A percentile compares a stretch with the other conserved stretches of the same genome.
phyloP scores from a whole-genome alignment of 2,329 filamentous ascomycete genomes.

The Aspergillus pseudonomiae region DNA sequence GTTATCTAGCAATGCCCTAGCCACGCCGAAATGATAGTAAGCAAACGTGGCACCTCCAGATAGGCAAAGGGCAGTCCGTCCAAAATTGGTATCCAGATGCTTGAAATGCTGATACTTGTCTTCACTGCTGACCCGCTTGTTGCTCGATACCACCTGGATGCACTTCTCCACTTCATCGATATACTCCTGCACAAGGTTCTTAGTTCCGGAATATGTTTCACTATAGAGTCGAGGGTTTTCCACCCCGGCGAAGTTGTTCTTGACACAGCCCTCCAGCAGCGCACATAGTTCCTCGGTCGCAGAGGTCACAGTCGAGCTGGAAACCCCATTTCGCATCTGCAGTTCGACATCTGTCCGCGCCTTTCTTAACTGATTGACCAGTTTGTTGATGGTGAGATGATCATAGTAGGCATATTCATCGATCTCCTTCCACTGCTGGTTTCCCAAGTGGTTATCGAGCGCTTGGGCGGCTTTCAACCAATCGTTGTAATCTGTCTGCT shows the following conservation, averaged over 20 bases:
- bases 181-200: constrained; percentile 87
- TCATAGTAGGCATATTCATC: constrained; percentile 80
- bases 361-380: constrained; percentile 71
- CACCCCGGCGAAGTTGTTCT: constrained; percentile 95
- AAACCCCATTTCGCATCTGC: constrained; percentile 32
- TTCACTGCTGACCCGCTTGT: constrained; percentile 67
- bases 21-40: constrained; percentile 94
- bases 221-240: constrained; percentile 95
- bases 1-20: constrained; percentile 85
- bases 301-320: constrained; percentile 40
- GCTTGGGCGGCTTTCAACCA: constrained; percentile 81
- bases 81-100: constrained; percentile 85
- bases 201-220: constrained; percentile 98
- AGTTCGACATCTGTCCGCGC: constrained; percentile 44
- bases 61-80: constrained; percentile 87
- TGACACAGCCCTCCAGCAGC: constrained; percentile 86
- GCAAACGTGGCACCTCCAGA: constrained; percentile 94
- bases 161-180: constrained; percentile 68
- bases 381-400: constrained; percentile 75
- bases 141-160: constrained; percentile 69
- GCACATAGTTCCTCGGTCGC: constrained; percentile 75
- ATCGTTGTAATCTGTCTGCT: constrained; percentile 74
- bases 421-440: constrained; percentile 54
- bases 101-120: constrained; percentile 84
- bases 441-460: constrained; percentile 79